Base-by-base conservation (phyloP, 2,329 filamentous ascomycete species). In the Tolypocladium album region DNA sequence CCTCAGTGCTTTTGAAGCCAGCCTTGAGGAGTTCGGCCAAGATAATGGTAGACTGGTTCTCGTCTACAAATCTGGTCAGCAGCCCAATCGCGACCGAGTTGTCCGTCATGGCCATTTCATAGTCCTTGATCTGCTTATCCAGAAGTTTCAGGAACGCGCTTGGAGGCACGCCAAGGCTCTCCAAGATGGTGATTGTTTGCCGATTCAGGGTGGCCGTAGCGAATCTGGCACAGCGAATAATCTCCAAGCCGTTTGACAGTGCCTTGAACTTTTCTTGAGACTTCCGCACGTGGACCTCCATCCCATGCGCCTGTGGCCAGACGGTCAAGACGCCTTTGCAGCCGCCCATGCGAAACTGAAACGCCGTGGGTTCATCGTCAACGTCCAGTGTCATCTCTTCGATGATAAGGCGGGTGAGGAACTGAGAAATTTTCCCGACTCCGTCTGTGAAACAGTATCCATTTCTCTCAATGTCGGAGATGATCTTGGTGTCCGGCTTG, bases 271-370 rank as follows among this genome's bases (percentile, higher is more conserved):
- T 99, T 67, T 88, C 82, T 69, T 99, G 94, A 15, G 90, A 96
- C 17, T 85, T 83, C 2, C 94, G 86, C 57, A 97, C 86, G 58
- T 90, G 86, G 0, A 97, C 82, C 60, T 92, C 84, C 38, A 80
- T 82, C 0, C 81, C 81, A 62, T 81, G 82, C 12, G 87, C 83
- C 5, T 87, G 81, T 0, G 88, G 84, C 74, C 90, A 93, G 4
- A 91, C 80, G 0, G 86, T 85, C 22, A 99, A 78, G 17, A 99
- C 86, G 0, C 94, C 94, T 75, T 99, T 99, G 75, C 87, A 92
- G 1, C 94, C 94, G 11, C 90, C 92, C 67, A 97, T 85, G 9
- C 94, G 89, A 67, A 97, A 96, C 67, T 99, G 94, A 65, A 90
- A 93, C 0, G 90, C 88, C 0, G 92, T 96, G 0, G 94, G 92